These are phyloP conservation scores for Acacia pycnantha DNA, from an alignment of 331 rosid genomes.

Conservation along the genomic window DNA sequence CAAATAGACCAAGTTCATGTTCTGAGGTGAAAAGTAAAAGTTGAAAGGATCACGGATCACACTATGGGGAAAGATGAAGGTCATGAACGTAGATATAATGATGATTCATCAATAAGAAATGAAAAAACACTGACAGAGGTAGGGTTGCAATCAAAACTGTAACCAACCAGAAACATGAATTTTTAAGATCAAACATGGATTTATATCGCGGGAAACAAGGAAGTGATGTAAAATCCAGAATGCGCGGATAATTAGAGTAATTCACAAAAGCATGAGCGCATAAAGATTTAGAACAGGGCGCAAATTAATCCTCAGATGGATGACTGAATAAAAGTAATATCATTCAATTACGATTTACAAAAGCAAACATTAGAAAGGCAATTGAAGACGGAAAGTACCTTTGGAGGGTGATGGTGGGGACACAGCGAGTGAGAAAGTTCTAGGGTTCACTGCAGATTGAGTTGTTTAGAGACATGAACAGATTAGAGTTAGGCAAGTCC, in stretches of 20 bases:
- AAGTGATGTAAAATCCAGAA: conserved; percentile 14
- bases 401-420: neutral
- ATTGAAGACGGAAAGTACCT: conserved; percentile 33
- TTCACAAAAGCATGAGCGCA: neutral
- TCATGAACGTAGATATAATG: neutral
- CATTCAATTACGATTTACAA: neutral
- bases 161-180: neutral
- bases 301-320: conserved; percentile 18
- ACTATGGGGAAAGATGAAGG: neutral
- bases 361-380: neutral
- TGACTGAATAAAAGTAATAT: neutral
- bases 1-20: conserved; percentile 23
- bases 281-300: neutral
- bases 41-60: neutral
- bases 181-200: neutral
- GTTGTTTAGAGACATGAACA: conserved; percentile 2
- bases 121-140: neutral
- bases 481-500: neutral
- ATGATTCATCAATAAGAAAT: neutral
- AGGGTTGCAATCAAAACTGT: neutral
- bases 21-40: neutral
- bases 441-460: conserved; percentile 24
- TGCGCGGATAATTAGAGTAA: neutral
- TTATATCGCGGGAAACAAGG: neutral
- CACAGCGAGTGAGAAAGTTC: neutral